Percentiles rank a stretch among this genome's conserved stretches.
phyloP scores from a whole-genome alignment of 768 basidiomycete species.

The Lentinula raphanica region DNA sequence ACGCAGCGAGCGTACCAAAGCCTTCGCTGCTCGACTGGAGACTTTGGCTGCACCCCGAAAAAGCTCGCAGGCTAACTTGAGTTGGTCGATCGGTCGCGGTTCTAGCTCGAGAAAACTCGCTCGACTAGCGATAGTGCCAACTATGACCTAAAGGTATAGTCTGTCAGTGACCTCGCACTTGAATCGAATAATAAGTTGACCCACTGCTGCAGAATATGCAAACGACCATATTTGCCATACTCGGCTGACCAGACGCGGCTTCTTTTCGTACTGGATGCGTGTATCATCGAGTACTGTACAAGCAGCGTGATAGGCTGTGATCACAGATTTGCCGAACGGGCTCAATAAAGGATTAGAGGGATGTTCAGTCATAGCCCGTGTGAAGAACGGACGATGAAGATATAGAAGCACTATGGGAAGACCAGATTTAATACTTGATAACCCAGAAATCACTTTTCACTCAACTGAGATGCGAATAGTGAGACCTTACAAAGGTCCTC shows the following conservation, averaged over 20 bases:
- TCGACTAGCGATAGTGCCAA: constrained; percentile 50
- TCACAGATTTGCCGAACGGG: constrained; percentile 45
- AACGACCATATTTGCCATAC: constrained; percentile 59
- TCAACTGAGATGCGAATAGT: constrained; percentile 41
- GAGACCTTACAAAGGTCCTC: constrained; percentile 35
- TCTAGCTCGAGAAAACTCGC: constrained; percentile 37
- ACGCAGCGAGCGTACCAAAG: constrained; percentile 28
- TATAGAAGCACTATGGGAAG: constrained; percentile 41
- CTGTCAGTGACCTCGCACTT: not conserved
- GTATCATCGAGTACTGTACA: constrained; percentile 40
- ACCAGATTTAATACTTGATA: not conserved
- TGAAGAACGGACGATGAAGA: constrained; percentile 54
- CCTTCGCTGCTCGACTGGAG: constrained; percentile 44
- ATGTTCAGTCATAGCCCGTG: constrained; percentile 46
- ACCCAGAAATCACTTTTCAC: constrained; percentile 7
- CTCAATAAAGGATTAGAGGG: constrained; percentile 39
- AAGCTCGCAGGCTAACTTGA: constrained; percentile 41
- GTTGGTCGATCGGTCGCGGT: constrained; percentile 40
- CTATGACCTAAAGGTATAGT: constrained; percentile 33
- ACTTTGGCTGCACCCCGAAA: constrained; percentile 40
- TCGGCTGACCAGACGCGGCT: constrained; percentile 42
- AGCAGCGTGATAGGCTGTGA: constrained; percentile 47
- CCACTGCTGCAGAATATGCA: constrained; percentile 50
- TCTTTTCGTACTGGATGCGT: constrained; percentile 33
- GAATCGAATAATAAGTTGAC: constrained; percentile 22